phyloP scores from a whole-genome alignment of 176 grass and related monocot species.

The Bromus sterilis region DNA sequence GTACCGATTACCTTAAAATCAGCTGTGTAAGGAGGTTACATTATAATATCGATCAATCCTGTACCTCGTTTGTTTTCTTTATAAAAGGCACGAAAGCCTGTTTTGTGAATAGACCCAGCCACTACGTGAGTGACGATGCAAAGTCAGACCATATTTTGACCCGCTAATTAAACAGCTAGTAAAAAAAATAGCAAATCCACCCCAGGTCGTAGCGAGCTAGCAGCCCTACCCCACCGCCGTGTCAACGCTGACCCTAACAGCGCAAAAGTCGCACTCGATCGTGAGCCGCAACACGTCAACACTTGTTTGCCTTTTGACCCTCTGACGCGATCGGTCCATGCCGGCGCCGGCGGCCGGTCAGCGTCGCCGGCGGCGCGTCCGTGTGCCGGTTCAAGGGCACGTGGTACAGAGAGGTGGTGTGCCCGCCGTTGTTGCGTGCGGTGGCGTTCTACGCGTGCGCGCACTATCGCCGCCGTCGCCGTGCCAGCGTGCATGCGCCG shows the following conservation, averaged over 20 bases:
- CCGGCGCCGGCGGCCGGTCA: not conserved
- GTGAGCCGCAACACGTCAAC: not conserved
- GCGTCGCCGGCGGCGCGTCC: constrained; percentile 1
- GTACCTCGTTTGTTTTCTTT: too few species aligned
- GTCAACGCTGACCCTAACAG: constrained; percentile 28
- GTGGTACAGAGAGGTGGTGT: not conserved
- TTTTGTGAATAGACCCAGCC: not conserved
- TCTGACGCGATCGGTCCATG: not conserved
- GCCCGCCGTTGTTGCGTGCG: not conserved
- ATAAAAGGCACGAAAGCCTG: too few species aligned
- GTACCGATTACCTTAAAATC: too few species aligned
- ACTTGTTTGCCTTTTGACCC: not conserved
- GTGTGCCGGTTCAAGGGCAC: not conserved
- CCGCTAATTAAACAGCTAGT: not conserved
- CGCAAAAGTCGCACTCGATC: not conserved
- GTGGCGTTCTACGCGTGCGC: not conserved
- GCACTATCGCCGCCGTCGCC: not conserved
- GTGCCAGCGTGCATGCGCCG: not conserved
- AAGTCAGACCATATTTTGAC: constrained; percentile 31
- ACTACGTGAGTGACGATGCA: not conserved
- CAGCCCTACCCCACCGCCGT: not conserved
- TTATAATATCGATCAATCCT: too few species aligned
- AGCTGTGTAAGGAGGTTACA: too few species aligned
- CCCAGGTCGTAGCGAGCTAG: too few species aligned
- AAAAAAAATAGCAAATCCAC: not conserved